These are phyloP conservation scores for Tetrahymena malaccensis DNA, from an alignment of 73 alveolate genomes.

Conservation along the genomic window DNA sequence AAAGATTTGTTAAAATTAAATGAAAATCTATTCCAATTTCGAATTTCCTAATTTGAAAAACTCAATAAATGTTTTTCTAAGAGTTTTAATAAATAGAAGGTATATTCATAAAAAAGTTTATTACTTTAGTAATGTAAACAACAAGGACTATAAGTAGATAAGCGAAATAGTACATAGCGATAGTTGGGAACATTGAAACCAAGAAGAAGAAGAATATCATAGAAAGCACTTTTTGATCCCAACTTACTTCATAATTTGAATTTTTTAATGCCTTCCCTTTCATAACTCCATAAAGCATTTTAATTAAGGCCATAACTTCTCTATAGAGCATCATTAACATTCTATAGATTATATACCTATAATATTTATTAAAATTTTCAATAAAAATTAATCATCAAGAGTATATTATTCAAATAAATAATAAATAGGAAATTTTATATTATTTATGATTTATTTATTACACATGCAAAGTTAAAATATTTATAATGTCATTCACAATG, in stretches of 20 bases:
- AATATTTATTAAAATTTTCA: too few species aligned
- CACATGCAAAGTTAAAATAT: constrained; percentile 51
- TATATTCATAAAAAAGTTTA: not conserved
- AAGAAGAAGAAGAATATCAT: constrained; percentile 57
- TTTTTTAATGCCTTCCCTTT: constrained; percentile 8
- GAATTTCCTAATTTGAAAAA: not conserved
- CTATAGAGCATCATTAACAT: constrained; percentile 1
- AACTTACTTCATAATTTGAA: constrained; percentile 30
- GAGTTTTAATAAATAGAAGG: too few species aligned
- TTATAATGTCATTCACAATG: constrained; percentile 47
- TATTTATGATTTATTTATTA: too few species aligned
- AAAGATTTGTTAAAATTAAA: too few species aligned
- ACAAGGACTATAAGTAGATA: constrained; percentile 27
- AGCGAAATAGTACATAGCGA: constrained; percentile 58
- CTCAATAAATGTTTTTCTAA: too few species aligned
- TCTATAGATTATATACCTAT: constrained; percentile 45
- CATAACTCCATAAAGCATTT: not conserved
- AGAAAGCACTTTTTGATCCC: constrained; percentile 48
- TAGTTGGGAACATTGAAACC: constrained; percentile 63
- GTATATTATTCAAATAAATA: constrained; percentile 25
- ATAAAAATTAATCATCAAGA: not conserved
- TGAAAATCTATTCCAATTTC: not conserved
- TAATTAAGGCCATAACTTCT: not conserved
- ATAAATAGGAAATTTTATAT: too few species aligned
- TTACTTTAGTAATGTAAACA: constrained; percentile 10